Evolutionary conservation across 805 yeast species (phyloP).

Genomic region (Candida qinlingensis): DNA sequence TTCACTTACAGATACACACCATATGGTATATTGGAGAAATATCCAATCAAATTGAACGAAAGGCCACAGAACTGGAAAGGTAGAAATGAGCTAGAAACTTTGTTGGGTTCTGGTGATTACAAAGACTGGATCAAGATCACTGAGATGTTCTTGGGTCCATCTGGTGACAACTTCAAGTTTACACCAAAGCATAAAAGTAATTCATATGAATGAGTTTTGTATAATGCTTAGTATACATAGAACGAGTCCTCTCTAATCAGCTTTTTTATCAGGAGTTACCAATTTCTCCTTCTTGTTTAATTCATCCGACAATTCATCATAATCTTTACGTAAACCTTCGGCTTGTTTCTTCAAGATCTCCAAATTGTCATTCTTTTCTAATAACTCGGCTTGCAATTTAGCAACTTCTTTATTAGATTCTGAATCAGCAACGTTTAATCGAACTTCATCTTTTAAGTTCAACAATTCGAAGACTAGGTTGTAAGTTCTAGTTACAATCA

Average conservation of each 20-base stretch:
- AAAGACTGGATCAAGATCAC: slow-evolving; percentile 94
- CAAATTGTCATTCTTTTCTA: slow-evolving; percentile 58
- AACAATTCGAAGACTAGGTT: slow-evolving; percentile 70
- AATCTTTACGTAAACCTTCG: slow-evolving; percentile 55
- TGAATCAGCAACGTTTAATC: slow-evolving; percentile 29
- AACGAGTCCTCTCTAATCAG: background rate
- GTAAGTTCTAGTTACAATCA: slow-evolving; percentile 81
- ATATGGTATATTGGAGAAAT: slow-evolving; percentile 81
- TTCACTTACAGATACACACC: slow-evolving; percentile 95
- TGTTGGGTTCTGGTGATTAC: slow-evolving; percentile 79
- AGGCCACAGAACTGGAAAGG: slow-evolving; percentile 94
- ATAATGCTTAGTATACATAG: background rate
- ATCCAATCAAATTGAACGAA: slow-evolving; percentile 86
- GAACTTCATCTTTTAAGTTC: slow-evolving; percentile 55
- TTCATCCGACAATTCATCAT: slow-evolving; percentile 35
- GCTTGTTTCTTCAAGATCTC: slow-evolving; percentile 71
- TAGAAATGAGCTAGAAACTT: slow-evolving; percentile 86
- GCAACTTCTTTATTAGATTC: slow-evolving; percentile 20
- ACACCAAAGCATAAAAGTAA: slow-evolving; percentile 95
- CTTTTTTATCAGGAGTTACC: slow-evolving; percentile 9
- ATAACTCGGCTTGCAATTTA: slow-evolving; percentile 15
- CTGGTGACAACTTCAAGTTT: slow-evolving; percentile 67
- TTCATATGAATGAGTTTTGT: slow-evolving; percentile 41
- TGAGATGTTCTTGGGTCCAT: slow-evolving; percentile 92
- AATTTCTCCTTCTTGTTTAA: slow-evolving; percentile 6